phyloP scores from a whole-genome alignment of 305 asterid genomes.

The Fraxinus xanthoxyloides region DNA sequence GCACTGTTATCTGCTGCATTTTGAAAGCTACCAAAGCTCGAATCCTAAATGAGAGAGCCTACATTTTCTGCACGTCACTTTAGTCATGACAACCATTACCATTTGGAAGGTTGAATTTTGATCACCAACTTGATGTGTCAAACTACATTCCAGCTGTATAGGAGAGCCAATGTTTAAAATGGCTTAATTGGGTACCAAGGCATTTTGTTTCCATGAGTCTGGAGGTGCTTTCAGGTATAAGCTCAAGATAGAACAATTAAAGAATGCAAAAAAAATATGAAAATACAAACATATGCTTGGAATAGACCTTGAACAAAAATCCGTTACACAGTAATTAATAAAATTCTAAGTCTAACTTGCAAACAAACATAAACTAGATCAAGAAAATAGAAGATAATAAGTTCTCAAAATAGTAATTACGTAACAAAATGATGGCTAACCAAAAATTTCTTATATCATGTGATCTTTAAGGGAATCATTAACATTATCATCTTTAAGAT shows the following conservation, averaged over 20 bases:
- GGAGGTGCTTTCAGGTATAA: too few relatives aligned
- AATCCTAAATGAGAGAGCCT: neutral
- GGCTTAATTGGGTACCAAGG: neutral
- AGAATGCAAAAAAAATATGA: neutral
- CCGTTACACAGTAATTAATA: too few relatives aligned
- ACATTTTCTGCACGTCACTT: neutral
- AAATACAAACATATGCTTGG: neutral
- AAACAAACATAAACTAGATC: neutral
- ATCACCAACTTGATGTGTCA: conserved; percentile 9
- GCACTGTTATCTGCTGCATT: neutral
- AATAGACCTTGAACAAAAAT: neutral
- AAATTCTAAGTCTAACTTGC: neutral
- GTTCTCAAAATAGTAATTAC: neutral
- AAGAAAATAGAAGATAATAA: neutral
- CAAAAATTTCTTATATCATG: neutral
- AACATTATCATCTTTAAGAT: neutral
- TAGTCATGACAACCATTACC: neutral
- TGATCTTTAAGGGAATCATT: neutral
- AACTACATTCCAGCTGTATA: conserved; percentile 1
- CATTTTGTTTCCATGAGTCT: neutral
- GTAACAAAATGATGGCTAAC: neutral
- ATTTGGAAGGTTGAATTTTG: neutral
- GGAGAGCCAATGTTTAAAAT: neutral
- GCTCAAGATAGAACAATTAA: neutral
- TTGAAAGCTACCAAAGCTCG: neutral